These are phyloP conservation scores for Hyphopichia buzzinii DNA, from an alignment of 1,139 yeast genomes.

Conservation along the genomic window DNA sequence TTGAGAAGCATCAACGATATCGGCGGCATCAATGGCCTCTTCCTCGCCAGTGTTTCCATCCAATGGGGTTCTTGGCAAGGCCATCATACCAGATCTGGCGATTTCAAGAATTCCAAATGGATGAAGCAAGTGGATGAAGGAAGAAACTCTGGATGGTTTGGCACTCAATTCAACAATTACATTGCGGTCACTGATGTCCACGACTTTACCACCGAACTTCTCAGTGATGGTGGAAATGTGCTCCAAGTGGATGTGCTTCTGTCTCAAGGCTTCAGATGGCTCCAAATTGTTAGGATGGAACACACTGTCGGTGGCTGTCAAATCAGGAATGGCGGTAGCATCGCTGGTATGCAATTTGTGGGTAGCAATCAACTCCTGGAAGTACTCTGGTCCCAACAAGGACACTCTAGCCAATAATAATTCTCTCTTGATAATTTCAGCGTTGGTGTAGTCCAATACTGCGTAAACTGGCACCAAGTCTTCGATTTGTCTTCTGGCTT, in stretches of 20 bases:
- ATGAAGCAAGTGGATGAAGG: constrained; percentile 83
- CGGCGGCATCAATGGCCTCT: constrained; percentile 59
- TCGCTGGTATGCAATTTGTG: constrained; percentile 57
- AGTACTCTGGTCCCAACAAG: constrained; percentile 92
- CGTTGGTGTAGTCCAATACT: constrained; percentile 87
- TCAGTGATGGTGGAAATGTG: constrained; percentile 77
- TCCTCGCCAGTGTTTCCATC: constrained; percentile 52
- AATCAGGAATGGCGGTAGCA: constrained; percentile 43
- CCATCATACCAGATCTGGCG: constrained; percentile 99
- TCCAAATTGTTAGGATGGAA: constrained; percentile 89
- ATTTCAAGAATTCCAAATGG: constrained; percentile 96
- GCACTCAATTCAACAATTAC: constrained; percentile 94
- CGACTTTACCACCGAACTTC: constrained; percentile 90
- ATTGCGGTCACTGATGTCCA: constrained; percentile 89
- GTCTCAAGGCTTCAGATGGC: constrained; percentile 90
- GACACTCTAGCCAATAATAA: constrained; percentile 88
- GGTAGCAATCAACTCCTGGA: constrained; percentile 88
- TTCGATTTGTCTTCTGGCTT: constrained; percentile 98
- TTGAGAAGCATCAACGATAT: constrained; percentile 73
- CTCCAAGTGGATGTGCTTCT: constrained; percentile 84
- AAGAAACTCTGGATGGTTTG: constrained; percentile 83
- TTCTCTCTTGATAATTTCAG: constrained; percentile 89
- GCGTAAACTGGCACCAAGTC: constrained; percentile 98
- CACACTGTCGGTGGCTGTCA: constrained; percentile 52
- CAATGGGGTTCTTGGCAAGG: constrained; percentile 92